Evolutionary conservation across 805 yeast genomes (phyloP).

Genomic region (Grigorovia transvaalensis): DNA sequence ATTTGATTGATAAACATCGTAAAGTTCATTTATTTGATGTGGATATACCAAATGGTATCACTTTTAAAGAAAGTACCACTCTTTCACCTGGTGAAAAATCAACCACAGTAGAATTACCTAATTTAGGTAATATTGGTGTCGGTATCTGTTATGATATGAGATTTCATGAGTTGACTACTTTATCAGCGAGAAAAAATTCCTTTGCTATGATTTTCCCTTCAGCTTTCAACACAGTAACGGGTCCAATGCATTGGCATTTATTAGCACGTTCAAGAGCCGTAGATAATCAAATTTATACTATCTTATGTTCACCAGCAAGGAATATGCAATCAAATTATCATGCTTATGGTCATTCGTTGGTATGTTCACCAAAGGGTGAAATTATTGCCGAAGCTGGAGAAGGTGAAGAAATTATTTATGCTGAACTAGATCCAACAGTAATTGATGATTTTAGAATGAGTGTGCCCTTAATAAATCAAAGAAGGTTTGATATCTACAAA

Average conservation of each 20-base stretch:
- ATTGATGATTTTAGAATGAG: constrained; percentile 49
- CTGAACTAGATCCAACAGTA: constrained; percentile 55
- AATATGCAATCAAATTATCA: constrained; percentile 49
- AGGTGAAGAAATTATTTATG: constrained; percentile 64
- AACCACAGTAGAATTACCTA: constrained; percentile 39
- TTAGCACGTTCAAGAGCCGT: constrained; percentile 65
- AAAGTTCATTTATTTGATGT: constrained; percentile 89
- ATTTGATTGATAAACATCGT: constrained; percentile 76
- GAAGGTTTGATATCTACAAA: constrained; percentile 52
- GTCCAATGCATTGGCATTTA: constrained; percentile 75
- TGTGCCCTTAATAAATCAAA: constrained; percentile 60
- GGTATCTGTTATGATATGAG: constrained; percentile 81
- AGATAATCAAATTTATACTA: constrained; percentile 61
- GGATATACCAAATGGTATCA: constrained; percentile 82
- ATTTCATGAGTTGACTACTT: constrained; percentile 67
- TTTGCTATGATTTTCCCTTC: constrained; percentile 77
- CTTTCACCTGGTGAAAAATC: constrained; percentile 74
- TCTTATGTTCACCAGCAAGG: constrained; percentile 84
- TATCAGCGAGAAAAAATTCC: constrained; percentile 57
- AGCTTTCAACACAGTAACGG: constrained; percentile 77
- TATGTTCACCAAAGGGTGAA: constrained; percentile 53
- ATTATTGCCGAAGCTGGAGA: constrained; percentile 66
- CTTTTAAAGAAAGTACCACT: constrained; percentile 71
- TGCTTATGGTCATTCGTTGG: constrained; percentile 58
- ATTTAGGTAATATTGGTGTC: constrained; percentile 45